Base-by-base conservation (phyloP, 805 yeast genomes). In the Ogataea naganishii region DNA sequence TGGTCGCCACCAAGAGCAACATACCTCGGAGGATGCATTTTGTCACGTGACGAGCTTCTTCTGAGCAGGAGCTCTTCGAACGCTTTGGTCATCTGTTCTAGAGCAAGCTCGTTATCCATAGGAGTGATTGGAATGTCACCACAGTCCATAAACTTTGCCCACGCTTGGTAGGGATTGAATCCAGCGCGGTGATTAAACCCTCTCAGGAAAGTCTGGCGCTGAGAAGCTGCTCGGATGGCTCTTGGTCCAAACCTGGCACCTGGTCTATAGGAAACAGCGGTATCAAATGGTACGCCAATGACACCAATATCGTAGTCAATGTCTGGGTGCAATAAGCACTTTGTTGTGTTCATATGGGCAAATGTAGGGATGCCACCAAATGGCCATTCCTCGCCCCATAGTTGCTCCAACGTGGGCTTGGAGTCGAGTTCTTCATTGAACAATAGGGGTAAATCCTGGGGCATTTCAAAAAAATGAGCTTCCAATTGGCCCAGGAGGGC, bases 211-310 rank as follows among this genome's bases (percentile, higher is more conserved):
- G 73, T 71, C 48, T 82, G 94, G 40, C 94, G 66, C 46, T 75
- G 81, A 3, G 82, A 74, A 3, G 82, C 81, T 3, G 66, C 58
- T 39, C 88, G 57, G 29, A 79, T 75, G 9, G 81, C 80, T 29
- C 75, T 55, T 3, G 89, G 94, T 3, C 94, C 94, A 53, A 82
- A 82, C 31, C 94, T 57, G 2, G 94, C 88, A 6, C 94, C 94
- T 0, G 88, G 69, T 29, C 94, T 64, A 51, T 75, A 82, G 1
- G 86, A 68, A 0, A 76, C 77, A 0, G 89, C 89, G 6, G 92
- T 82, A 46, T 82, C 94, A 43, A 82, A 83, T 1, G 94, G 94
- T 2, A 80, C 78, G 4, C 94, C 94, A 33, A 82, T 64, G 10
- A 83, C 39, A 1, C 77, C 94, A 28, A 83, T 67, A 42, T 83